Evolutionary conservation across 345 rosid species (phyloP), one percentile per base, ranked within the genome.

Genomic region (Ceriops zippeliana): DNA sequence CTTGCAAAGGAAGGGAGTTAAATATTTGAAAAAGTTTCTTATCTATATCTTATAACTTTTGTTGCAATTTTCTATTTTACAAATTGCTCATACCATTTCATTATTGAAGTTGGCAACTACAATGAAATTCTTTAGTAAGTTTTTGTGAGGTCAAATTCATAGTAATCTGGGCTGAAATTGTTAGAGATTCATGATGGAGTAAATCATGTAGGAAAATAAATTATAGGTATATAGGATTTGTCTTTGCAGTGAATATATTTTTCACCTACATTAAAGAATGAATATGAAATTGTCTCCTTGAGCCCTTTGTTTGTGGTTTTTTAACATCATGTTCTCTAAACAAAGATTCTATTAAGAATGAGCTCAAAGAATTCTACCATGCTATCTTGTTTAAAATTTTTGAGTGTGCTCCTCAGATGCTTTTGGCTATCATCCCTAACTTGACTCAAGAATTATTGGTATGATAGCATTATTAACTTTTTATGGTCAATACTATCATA

Each of bases 381-480:
- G 91, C 89, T 73, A 87, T 93, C 65, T 69, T 89, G 38, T 87
- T 88, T 52, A 80, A 77, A 80, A 76, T 89, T 80, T 93, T 81
- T 82, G 80, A 77, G 46, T 83, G 76, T 76, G 86, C 86, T 74
- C 98, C 98, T 65, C 86, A 89, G 68, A 87, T 91, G 82, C 86
- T 93, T 80, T 76, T 78, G 70, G 76, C 87, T 68, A 79, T 93
- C 79, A 87, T 89, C 68, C 97, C 97, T 52, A 79, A 79, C 75
- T 64, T 93, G 87, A 81, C 78, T 53, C 90, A 84, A 73, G 98
- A 93, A 76, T 83, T 93, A 82, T 79, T 82, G 90, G 98, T 90
- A 85, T 52, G 24, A 1, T 74, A 28, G 63, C 68, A 31, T n/a
- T 51, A 24, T 62, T 57, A n/a, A 47, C 49, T 52, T 61, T 5